Evolutionary conservation across 495 filamentous ascomycete genomes (phyloP).

Genomic region (Hypoxylon intermedium): DNA sequence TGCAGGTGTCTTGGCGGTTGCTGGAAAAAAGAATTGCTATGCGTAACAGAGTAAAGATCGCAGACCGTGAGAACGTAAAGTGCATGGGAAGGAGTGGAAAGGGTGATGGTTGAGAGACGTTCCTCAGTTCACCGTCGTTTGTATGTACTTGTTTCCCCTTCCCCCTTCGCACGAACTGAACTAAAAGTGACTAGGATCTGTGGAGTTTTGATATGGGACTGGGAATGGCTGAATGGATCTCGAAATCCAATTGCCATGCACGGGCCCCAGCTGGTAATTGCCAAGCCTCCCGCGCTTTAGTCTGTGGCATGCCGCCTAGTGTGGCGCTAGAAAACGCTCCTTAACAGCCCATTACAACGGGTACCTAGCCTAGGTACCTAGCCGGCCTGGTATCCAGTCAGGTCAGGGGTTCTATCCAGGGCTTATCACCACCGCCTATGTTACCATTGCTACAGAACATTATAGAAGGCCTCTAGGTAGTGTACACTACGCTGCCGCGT

Average conservation of each 20-base stretch:
- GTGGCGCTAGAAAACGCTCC: conserved; percentile 21
- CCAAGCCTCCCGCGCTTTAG: conserved; percentile 31
- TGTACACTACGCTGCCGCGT: neutral
- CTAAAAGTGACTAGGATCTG: conserved; percentile 35
- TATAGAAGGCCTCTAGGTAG: neutral
- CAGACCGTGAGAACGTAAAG: conserved; percentile 31
- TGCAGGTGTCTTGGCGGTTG: conserved; percentile 2
- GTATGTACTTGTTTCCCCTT: conserved; percentile 37
- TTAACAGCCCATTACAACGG: conserved; percentile 14
- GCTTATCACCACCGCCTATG: conserved; percentile 17
- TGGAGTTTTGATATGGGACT: conserved; percentile 16
- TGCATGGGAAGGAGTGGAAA: conserved; percentile 24
- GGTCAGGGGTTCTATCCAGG: conserved; percentile 29
- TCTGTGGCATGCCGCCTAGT: conserved; percentile 14
- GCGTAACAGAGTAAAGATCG: conserved; percentile 30
- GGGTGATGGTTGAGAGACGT: conserved; percentile 24
- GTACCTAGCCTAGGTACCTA: too few species aligned
- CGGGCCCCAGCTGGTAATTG: conserved; percentile 4
- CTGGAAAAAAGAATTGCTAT: conserved; percentile 15
- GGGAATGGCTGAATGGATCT: conserved; percentile 22
- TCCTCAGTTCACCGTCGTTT: conserved; percentile 28
- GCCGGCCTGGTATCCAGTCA: conserved; percentile 3
- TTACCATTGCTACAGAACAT: too few species aligned
- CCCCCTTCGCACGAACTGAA: conserved; percentile 36
- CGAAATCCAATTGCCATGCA: conserved; percentile 30